These are phyloP conservation scores for Golubevia pallescens DNA, from an alignment of 1,284 basidiomycete species.

Conservation along the genomic window DNA sequence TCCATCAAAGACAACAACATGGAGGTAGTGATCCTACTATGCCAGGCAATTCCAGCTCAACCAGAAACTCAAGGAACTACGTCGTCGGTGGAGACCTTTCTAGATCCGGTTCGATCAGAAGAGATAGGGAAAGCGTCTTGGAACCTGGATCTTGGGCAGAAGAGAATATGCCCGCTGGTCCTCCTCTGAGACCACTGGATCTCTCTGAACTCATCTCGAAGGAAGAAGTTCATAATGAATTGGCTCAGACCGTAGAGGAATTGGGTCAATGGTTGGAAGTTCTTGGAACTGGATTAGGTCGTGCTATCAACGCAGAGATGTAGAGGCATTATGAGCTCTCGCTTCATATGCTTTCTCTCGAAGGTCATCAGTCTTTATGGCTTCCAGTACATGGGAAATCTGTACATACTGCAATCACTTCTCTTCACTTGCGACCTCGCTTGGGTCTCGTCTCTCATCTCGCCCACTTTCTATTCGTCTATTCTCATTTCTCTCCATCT, in stretches of 20 bases:
- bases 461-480: no score
- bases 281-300: no score
- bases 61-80: neutral
- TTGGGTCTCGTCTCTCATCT: no score
- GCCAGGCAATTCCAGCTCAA: neutral
- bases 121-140: neutral
- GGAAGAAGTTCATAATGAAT: slow-evolving; percentile 74
- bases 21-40: slow-evolving; percentile 12
- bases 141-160: neutral
- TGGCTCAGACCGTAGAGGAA: slow-evolving; percentile 79
- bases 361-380: no score
- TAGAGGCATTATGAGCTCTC: no score
- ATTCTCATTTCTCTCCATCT: no score
- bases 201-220: slow-evolving; percentile 71
- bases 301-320: no score
- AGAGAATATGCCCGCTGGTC: slow-evolving; percentile 14
- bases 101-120: neutral
- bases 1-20: slow-evolving; percentile 15
- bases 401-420: no score
- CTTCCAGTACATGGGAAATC: no score
- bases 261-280: slow-evolving; percentile 80
- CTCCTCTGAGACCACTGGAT: slow-evolving; percentile 73
- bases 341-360: no score
- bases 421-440: no score
- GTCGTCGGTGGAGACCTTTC: neutral